Evolutionary conservation across 352 stramenopile genomes (phyloP).

Genomic region (Pythium grandisporangium): DNA sequence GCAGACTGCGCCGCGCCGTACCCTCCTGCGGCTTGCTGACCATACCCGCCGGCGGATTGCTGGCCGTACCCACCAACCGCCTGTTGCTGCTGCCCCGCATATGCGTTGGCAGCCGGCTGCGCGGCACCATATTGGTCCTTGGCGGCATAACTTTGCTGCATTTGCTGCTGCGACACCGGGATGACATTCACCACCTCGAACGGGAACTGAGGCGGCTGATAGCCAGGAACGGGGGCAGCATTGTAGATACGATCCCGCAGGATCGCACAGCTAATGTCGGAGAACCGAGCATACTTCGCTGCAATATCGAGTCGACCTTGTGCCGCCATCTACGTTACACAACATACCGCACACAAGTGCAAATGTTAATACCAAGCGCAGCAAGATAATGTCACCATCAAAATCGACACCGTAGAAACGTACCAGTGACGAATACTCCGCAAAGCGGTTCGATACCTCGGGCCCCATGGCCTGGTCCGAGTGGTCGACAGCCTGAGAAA

Average conservation of each 20-base stretch:
- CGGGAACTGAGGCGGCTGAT: conserved; percentile 76
- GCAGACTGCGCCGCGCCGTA: conserved; percentile 8
- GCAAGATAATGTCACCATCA: not conserved
- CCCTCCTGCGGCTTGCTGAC: conserved; percentile 6
- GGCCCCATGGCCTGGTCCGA: conserved; percentile 77
- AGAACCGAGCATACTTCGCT: conserved; percentile 87
- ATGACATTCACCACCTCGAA: conserved; percentile 73
- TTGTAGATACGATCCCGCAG: conserved; percentile 85
- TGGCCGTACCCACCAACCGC: conserved; percentile 12
- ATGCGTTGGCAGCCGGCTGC: conserved; percentile 25
- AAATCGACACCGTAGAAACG: conserved; percentile 10
- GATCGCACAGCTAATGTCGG: conserved; percentile 67
- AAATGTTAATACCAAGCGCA: not conserved
- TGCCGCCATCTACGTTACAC: conserved; percentile 70
- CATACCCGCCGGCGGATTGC: conserved; percentile 24
- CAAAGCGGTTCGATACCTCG: conserved; percentile 87
- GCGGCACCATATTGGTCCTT: conserved; percentile 7
- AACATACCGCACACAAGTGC: not conserved
- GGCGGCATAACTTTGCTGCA: conserved; percentile 25
- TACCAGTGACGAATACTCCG: conserved; percentile 86
- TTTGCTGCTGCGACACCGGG: conserved; percentile 39
- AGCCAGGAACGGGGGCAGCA: conserved; percentile 59
- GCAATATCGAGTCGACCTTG: conserved; percentile 90
- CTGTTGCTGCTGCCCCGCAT: conserved; percentile 24
- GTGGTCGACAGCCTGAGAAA: conserved; percentile 83